These are phyloP conservation scores for Syzygium jambos DNA, from an alignment of 345 rosid genomes.

Conservation along the genomic window DNA sequence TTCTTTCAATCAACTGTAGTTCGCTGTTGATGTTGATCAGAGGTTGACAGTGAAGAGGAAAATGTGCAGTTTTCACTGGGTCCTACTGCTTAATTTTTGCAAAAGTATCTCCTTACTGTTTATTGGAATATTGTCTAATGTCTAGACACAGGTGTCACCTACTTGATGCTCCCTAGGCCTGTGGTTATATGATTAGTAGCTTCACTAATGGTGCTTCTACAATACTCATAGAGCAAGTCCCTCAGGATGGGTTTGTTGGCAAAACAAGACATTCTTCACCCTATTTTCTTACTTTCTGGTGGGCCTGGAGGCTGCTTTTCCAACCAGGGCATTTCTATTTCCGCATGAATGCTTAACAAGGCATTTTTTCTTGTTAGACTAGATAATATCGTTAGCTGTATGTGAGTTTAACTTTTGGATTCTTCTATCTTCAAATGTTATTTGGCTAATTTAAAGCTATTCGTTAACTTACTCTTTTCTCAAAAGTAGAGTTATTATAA, in stretches of 20 bases:
- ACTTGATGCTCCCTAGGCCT: not conserved
- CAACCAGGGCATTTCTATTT: not conserved
- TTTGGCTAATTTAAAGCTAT: not conserved
- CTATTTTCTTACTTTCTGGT: not conserved
- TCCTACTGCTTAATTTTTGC: not conserved
- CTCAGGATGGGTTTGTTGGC: not conserved
- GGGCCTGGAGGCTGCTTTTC: not conserved
- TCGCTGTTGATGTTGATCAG: not conserved
- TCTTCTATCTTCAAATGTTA: not conserved
- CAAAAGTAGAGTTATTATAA: not conserved
- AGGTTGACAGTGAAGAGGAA: not conserved
- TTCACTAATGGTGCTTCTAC: not conserved
- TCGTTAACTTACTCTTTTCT: not conserved
- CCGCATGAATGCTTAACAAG: not conserved
- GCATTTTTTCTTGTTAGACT: not conserved
- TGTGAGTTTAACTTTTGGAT: not conserved
- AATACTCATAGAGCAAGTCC: not conserved
- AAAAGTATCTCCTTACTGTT: not conserved
- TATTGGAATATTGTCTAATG: not conserved
- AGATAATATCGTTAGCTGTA: not conserved
- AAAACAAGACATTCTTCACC: not conserved
- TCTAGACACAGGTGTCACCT: not conserved
- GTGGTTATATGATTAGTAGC: not conserved
- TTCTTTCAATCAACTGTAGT: not conserved
- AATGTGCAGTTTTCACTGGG: not conserved